phyloP scores from a whole-genome alignment of 129 eudicot species.

The Erigeron canadensis region DNA sequence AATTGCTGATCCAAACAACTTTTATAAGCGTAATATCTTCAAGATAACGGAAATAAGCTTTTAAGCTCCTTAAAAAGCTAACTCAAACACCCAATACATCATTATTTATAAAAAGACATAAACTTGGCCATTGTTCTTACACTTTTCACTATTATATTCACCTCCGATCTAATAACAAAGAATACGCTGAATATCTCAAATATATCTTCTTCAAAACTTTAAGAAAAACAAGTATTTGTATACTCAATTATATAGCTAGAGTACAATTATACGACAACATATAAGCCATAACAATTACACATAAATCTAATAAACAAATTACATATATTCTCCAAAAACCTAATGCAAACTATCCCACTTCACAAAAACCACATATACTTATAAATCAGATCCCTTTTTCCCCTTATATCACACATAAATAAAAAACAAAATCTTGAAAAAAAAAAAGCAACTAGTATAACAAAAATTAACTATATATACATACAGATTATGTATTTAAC shows the following conservation, averaged over 20 bases:
- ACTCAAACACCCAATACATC: background rate
- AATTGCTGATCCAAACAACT: too few species aligned
- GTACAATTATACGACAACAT: too few species aligned
- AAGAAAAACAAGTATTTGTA: background rate
- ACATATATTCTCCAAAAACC: background rate
- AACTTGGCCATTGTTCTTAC: slow-evolving; percentile 32
- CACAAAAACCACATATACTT: background rate
- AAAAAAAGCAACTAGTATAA: background rate
- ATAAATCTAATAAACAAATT: background rate
- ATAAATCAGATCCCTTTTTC: slow-evolving; percentile 18
- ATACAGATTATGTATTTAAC: background rate
- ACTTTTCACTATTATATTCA: slow-evolving; percentile 21
- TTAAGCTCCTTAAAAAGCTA: too few species aligned
- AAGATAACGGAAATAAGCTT: too few species aligned
- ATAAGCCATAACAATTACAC: background rate
- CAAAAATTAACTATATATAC: slow-evolving; percentile 10
- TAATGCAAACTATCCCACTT: background rate
- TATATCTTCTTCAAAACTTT: background rate
- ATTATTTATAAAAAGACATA: slow-evolving; percentile 48
- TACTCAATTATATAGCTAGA: background rate
- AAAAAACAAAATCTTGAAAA: slow-evolving; percentile 8
- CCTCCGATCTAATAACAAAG: background rate
- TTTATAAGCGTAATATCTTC: too few species aligned
- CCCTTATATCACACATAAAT: background rate
- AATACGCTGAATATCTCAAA: background rate